Evolutionary conservation across 177 flowering plant species (phyloP).

Genomic region (Telopea speciosissima): DNA sequence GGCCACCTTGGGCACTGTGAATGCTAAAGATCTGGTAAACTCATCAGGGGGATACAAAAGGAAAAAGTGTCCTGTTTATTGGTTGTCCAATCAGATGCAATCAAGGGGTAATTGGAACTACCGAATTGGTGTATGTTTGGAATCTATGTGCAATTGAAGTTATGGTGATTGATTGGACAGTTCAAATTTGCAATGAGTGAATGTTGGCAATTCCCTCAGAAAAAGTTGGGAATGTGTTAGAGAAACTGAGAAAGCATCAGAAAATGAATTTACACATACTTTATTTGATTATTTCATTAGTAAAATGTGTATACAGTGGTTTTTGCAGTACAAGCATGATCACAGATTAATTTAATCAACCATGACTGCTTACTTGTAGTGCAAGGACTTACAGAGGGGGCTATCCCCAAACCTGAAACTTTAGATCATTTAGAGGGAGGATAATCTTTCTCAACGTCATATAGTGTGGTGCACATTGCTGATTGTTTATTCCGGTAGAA

Average conservation of each 20-base stretch:
- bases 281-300: background rate
- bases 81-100: background rate
- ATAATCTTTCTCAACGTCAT: no score
- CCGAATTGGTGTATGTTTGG: background rate
- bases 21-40: background rate
- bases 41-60: no score
- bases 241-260: background rate
- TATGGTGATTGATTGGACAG: background rate
- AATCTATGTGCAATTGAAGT: background rate
- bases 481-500: background rate
- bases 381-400: no score
- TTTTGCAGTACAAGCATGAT: background rate
- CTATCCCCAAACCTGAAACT: no score
- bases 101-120: background rate
- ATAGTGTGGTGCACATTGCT: background rate
- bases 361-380: no score
- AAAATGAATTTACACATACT: background rate
- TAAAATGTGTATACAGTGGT: background rate
- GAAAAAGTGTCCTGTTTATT: background rate
- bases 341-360: no score
- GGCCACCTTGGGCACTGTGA: background rate
- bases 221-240: background rate
- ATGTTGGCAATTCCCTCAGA: background rate
- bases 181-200: background rate
- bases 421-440: no score